Base-by-base conservation (phyloP, 169 alveolate species). In the Plasmodium fragile region DNA sequence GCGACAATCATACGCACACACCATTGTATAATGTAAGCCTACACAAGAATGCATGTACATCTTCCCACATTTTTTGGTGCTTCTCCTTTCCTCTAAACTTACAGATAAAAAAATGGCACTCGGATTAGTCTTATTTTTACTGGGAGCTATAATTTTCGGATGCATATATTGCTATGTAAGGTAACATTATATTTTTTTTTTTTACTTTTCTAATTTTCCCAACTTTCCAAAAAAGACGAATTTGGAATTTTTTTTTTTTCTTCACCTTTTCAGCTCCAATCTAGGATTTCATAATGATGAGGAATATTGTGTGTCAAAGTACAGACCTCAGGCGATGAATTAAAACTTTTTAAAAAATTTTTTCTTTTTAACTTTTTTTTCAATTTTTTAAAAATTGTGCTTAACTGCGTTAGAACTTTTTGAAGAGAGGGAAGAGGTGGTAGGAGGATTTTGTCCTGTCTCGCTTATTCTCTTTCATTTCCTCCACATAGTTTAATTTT, bases 101-200 rank as follows among this genome's bases (percentile, higher is more conserved):
- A 39, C 69, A 85, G 93, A 85, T 53, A 85, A 85, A 85, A 85
- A 73, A 25, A 25, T 85, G 39, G 78, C 93, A 30, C 93, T 85
- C 43, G 93, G 93, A 30, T 18, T 85, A 34, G 39, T 85, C 55
- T 75, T 85, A 75, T 85, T 85, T 85, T 39, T 85, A 75, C 77
- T 85, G 25, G 32, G 34, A 5, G 80, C 70, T 34, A 69, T 85
- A 75, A 77, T 85, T 18, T 52, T 85, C 41, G 82, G 80, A 11
- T 85, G 93, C 34, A n/a, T 85, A 53, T 85, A 85, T 85, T 85
- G 93, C 69, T 85, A 85, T 75, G 53, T 85, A 73, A 73, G 79
- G 93, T 85, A 85, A 85, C 70, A 65, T 69, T 77, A 36, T 85
- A 75, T 73, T 85, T 34, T 13, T 32, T 85, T 73, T 85, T 34